Base-by-base conservation (phyloP, 352 stramenopile species). In the Phytophthora ohioensis region DNA sequence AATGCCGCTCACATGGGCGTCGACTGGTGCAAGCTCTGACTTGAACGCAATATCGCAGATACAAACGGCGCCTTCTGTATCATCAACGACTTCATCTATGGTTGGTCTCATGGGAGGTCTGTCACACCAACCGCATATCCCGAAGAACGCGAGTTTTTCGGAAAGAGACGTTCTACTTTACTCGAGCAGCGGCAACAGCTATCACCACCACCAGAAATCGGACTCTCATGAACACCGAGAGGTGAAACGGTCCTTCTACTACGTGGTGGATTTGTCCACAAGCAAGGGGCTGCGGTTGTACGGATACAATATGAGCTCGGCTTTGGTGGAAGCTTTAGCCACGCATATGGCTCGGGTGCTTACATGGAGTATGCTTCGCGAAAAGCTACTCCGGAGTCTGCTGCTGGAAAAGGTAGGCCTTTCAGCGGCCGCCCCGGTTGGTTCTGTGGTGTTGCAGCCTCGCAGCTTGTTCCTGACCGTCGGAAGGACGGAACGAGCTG, bases 251-350 rank as follows among this genome's bases (percentile, higher is more conserved):
- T 88, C 83, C 11, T 89, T 94, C 48, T 95, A 92, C 48, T 94
- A 92, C 54, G 67, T 93, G 32, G 58, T 93, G 15, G 83, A 92
- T 32, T 43, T 95, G 9, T 95, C 85, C 1, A 75, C 76, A 7
- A 75, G 52, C n/a, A 83, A 77, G 34, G 88, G 88, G 0, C 45
- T 95, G 30, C 71, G 71, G 0, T 67, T 92, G 17, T 91, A 89
- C 51, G 88, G 80, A 48, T 95, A 95, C 75, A 95, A 95, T 57
- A 85, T 94, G 79, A 92, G 87, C 43, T 64, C 69, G 1, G 70
- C 78, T 45, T 69, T 94, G 12, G 68, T 91, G 13, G 88, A 95
- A 21, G 73, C 71, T 3, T 64, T 95, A 30, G 61, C 83, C 3
- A 75, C 81, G 7, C 75, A 91, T 42, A 56, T 90, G 8, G 78